phyloP scores from a whole-genome alignment of 2,329 filamentous ascomycete genomes.

The Thyridium curvatum region DNA sequence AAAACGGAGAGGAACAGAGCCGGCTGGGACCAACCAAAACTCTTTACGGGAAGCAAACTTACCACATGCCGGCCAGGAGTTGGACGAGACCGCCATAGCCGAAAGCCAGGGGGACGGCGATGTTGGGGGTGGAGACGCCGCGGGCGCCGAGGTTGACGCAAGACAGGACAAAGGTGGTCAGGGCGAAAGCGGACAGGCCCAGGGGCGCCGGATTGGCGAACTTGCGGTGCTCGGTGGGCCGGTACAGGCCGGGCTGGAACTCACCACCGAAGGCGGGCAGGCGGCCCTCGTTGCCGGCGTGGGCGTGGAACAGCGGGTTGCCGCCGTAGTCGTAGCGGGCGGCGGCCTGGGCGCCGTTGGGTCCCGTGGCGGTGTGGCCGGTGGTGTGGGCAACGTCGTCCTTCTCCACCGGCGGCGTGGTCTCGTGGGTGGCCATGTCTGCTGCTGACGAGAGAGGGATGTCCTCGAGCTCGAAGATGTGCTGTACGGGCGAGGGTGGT shows the following conservation, averaged over 20 bases:
- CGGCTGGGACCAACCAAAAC: too few relatives aligned
- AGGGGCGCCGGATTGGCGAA: slow-evolving; percentile 76
- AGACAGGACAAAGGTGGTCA: slow-evolving; percentile 77
- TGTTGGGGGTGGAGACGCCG: slow-evolving; percentile 52
- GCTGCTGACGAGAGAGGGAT: too few relatives aligned
- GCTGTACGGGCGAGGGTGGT: not conserved
- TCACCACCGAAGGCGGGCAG: slow-evolving; percentile 63
- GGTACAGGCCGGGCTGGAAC: slow-evolving; percentile 65
- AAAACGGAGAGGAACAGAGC: too few relatives aligned
- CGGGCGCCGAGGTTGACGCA: slow-evolving; percentile 64
- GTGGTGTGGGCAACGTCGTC: slow-evolving; percentile 2
- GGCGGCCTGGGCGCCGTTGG: too few relatives aligned
- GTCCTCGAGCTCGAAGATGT: too few relatives aligned
- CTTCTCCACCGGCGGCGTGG: slow-evolving; percentile 6
- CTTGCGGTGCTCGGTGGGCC: slow-evolving; percentile 59
- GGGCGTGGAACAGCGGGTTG: slow-evolving; percentile 31
- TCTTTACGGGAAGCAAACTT: too few relatives aligned
- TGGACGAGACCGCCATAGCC: slow-evolving; percentile 76
- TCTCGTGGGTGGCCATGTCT: slow-evolving; percentile 8
- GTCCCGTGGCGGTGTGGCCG: not conserved
- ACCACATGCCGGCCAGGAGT: slow-evolving; percentile 83
- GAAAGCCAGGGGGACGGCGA: slow-evolving; percentile 64
- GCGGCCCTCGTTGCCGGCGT: slow-evolving; percentile 23
- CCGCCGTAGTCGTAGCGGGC: slow-evolving; percentile 24
- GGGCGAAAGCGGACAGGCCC: slow-evolving; percentile 70